These are phyloP conservation scores for Boletus sp. DNA, from an alignment of 1,284 basidiomycete genomes.

Conservation along the genomic window DNA sequence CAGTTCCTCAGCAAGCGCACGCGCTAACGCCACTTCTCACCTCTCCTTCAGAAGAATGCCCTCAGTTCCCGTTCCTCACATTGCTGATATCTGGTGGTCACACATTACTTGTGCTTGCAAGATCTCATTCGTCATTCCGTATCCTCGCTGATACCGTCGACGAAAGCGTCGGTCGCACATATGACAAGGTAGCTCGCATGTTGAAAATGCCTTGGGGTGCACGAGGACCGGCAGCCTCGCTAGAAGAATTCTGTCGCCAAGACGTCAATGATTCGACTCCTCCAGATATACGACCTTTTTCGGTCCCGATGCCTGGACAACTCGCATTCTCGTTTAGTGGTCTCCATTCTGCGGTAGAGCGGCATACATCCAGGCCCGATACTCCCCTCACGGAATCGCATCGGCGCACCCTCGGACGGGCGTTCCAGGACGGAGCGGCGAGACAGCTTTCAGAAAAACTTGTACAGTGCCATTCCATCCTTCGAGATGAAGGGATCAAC, in stretches of 20 bases:
- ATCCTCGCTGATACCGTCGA: conserved; percentile 81
- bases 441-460: conserved; percentile 80
- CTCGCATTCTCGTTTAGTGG: conserved; percentile 80
- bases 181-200: conserved; percentile 79
- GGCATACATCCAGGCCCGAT: conserved; percentile 43
- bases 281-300: conserved; percentile 46
- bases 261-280: conserved; percentile 36
- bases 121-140: conserved; percentile 58
- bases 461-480: conserved; percentile 57
- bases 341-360: conserved; percentile 67
- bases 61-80: conserved; percentile 84
- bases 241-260: conserved; percentile 67
- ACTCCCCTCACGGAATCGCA: conserved; percentile 40
- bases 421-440: conserved; percentile 76
- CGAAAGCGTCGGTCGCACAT: conserved; percentile 75
- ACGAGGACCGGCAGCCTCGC: conserved; percentile 71
- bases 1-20: conserved; percentile 80
- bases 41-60: conserved; percentile 46
- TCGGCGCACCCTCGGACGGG: conserved; percentile 57
- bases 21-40: conserved; percentile 87
- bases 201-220: conserved; percentile 66
- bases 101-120: conserved; percentile 82
- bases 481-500: conserved; percentile 43
- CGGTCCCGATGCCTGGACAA: conserved; percentile 56
- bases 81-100: conserved; percentile 91